These are phyloP conservation scores for Pseudogymnoascus sp. DNA, from an alignment of 2,329 filamentous ascomycete genomes.

Conservation along the genomic window DNA sequence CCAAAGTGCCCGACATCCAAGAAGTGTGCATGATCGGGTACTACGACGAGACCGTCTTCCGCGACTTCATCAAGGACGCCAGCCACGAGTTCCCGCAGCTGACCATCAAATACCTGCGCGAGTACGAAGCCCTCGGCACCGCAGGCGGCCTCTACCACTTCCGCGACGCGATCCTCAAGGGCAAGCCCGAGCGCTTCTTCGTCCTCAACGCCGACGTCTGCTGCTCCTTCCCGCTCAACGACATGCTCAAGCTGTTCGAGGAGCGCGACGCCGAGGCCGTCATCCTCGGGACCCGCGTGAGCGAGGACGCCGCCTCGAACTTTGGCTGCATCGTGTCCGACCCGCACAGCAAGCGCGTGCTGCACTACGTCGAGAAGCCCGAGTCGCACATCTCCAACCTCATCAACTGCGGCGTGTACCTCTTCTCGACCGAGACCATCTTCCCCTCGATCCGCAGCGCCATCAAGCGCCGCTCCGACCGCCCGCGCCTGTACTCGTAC, in stretches of 20 bases:
- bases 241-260: conserved; percentile 91
- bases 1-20: conserved; percentile 83
- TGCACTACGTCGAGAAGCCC: conserved; percentile 99
- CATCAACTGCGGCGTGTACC: conserved; percentile 98
- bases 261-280: conserved; percentile 95
- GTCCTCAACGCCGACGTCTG: conserved; percentile 97
- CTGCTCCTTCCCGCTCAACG: conserved; percentile 92
- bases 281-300: conserved; percentile 86
- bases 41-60: conserved; percentile 95
- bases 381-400: conserved; percentile 96
- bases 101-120: conserved; percentile 88
- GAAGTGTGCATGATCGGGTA: conserved; percentile 98
- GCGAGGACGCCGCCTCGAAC: conserved; percentile 85
- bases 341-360: conserved; percentile 83
- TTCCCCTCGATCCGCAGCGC: conserved; percentile 91
- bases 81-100: conserved; percentile 77
- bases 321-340: conserved; percentile 98
- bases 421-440: conserved; percentile 91
- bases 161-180: conserved; percentile 96
- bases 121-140: conserved; percentile 93
- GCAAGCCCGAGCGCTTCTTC: conserved; percentile 88
- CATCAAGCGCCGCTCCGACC: conserved; percentile 90
- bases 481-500: conserved; percentile 87
- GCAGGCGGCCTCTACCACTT: conserved; percentile 98
- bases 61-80: conserved; percentile 94